Percentiles rank a stretch among this genome's conserved stretches.
These are phyloP conservation scores for Phytopythium chamaehyphon DNA, from an alignment of 352 stramenopile species.

Conservation along the genomic window DNA sequence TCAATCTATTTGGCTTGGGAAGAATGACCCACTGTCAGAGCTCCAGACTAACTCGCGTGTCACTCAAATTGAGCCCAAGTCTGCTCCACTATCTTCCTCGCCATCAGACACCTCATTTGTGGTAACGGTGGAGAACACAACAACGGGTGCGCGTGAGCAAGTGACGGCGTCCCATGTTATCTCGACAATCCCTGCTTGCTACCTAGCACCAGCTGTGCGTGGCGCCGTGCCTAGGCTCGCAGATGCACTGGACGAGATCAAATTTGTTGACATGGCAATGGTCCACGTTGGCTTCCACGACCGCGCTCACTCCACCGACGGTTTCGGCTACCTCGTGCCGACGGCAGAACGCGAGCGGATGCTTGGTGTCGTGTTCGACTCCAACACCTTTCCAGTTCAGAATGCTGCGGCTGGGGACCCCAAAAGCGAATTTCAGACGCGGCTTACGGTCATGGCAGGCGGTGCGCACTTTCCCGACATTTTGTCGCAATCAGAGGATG, in stretches of 20 bases:
- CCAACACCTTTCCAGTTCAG: constrained; percentile 84
- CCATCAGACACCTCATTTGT: constrained; percentile 15
- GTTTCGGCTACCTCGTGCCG: constrained; percentile 86
- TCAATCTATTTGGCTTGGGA: neutral
- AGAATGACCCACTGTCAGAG: constrained; percentile 36
- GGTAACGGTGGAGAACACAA: constrained; percentile 33
- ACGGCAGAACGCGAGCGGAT: constrained; percentile 64
- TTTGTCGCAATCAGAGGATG: constrained; percentile 24
- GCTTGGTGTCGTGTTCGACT: constrained; percentile 86
- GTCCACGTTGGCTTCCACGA: constrained; percentile 75
- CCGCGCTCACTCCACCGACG: constrained; percentile 50
- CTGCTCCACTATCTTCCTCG: constrained; percentile 7
- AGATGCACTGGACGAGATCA: constrained; percentile 50
- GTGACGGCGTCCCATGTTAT: constrained; percentile 70
- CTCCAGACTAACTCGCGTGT: constrained; percentile 37
- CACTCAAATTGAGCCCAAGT: constrained; percentile 16
- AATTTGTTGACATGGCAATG: constrained; percentile 80
- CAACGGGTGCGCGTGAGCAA: constrained; percentile 20
- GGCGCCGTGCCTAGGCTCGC: constrained; percentile 40
- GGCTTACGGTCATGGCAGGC: constrained; percentile 82
- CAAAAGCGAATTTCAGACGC: constrained; percentile 41
- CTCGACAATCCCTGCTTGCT: constrained; percentile 68
- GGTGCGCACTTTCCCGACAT: constrained; percentile 75
- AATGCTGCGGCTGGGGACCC: constrained; percentile 20
- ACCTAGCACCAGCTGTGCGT: constrained; percentile 42